Percentiles rank a stretch among this genome's conserved stretches.
phyloP scores from a whole-genome alignment of 2,329 filamentous ascomycete species.

The Cladosporium cucumerinum region DNA sequence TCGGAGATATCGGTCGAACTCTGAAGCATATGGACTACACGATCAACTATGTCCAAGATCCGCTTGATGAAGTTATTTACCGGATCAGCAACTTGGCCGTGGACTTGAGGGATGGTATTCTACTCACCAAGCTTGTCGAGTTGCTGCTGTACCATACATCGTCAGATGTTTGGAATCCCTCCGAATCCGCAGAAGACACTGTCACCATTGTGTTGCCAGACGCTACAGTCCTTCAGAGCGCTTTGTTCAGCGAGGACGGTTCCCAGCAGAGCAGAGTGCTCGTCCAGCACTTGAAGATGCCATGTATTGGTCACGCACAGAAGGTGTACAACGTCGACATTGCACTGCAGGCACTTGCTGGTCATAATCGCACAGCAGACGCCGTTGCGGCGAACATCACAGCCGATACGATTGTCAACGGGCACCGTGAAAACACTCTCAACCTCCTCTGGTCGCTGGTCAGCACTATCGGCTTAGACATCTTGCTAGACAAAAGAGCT shows the following conservation, averaged over 20 bases:
- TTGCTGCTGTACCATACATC: slow-evolving; percentile 46
- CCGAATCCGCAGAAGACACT: not conserved
- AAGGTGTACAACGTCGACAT: slow-evolving; percentile 60
- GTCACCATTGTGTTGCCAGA: slow-evolving; percentile 47
- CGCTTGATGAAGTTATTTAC: slow-evolving; percentile 58
- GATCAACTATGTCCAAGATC: slow-evolving; percentile 53
- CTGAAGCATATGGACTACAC: slow-evolving; percentile 57
- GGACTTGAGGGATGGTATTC: slow-evolving; percentile 60
- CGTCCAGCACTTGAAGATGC: slow-evolving; percentile 57
- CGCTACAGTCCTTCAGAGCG: slow-evolving; percentile 42
- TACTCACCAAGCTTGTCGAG: slow-evolving; percentile 59
- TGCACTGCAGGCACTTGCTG: slow-evolving; percentile 52
- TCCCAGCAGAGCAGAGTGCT: slow-evolving; percentile 46
- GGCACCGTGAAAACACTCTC: slow-evolving; percentile 62
- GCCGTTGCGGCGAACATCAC: slow-evolving; percentile 44
- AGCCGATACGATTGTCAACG: slow-evolving; percentile 60
- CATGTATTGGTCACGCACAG: slow-evolving; percentile 52
- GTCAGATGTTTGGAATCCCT: slow-evolving; percentile 1
- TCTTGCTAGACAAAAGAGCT: slow-evolving; percentile 55
- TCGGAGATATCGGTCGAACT: slow-evolving; percentile 55
- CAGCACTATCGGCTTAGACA: slow-evolving; percentile 53
- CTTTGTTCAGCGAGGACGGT: slow-evolving; percentile 26
- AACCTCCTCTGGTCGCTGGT: slow-evolving; percentile 59
- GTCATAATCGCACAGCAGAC: slow-evolving; percentile 40
- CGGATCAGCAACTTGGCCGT: slow-evolving; percentile 58